Base-by-base conservation (phyloP, 2,329 filamentous ascomycete genomes). In the Stachybotrys chartarum region DNA sequence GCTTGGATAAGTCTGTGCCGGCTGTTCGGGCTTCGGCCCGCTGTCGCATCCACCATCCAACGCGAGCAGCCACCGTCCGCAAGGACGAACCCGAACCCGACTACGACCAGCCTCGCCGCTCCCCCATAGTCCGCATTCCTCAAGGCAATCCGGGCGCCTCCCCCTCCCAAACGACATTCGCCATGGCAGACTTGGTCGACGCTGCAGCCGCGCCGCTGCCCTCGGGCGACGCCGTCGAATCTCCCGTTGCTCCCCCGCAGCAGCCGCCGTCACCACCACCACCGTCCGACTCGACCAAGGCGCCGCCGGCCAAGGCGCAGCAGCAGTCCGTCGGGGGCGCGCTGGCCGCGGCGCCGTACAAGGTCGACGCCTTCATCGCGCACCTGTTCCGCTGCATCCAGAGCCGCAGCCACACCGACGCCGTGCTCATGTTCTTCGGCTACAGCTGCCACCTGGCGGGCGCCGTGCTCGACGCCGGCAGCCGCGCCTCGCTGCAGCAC, bases 341-440 rank as follows among this genome's bases (percentile, higher is more conserved):
- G 45, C 24, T 63, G 31, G 54, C 57, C 30, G 58, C 59, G n/a
- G 59, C 56, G 11, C 63, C 66, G 18, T 57, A 59, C 44, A 60
- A 58, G 63, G 42, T 75, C 62, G 81, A 85, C 66, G 74, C 71
- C 68, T 80, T 83, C 66, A 69, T 86, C 59, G 67, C 75, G 30
- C 78, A 79, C 68, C 75, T 85, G 51, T 73, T 79, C 65, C 84
- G 84, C 60, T 82, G 88, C 66, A 76, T 91, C 62, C 80, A 83
- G 60, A 87, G 86, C 10, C 83, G 87, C 49, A 71, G 79, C 42
- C 87, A 88, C 65, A 83, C 87, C 68, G 88, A 91, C 72, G 80
- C 82, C 51, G 76, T 85, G 58, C 83, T 92, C 63, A 80, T 86
- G 59, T 82, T 87, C 61, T 68, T 86, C 58, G 83, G 85, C 73